Base-by-base conservation (phyloP, 768 basidiomycete species). In the Butyriboletus loyo region DNA sequence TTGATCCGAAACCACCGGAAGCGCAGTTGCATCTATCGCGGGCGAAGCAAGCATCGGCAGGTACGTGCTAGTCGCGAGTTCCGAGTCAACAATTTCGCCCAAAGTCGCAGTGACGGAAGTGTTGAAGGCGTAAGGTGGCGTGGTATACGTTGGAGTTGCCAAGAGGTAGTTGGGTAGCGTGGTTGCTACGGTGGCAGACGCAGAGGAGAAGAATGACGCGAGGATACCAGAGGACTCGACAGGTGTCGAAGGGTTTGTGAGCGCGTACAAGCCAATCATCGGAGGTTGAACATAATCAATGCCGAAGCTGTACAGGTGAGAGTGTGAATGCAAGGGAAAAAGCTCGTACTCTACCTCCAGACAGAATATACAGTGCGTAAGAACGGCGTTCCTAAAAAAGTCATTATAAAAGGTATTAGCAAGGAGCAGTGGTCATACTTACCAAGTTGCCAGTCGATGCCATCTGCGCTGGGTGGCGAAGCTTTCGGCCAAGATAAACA, bases 381-480 rank as follows among this genome's bases (percentile, higher is more conserved):
- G 65, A 91, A 91, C 0, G 85, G 76, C 1, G 79, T 66, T 21
- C 86, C 86, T 85, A 49, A 5, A 21, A 2, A 55, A 40, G 22
- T 30, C 7, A 25, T 60, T 19, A 21, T 28, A 36, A 32, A 49
- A 39, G 1, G 9, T 5, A 13, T 32, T 21, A 9, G 30, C 7
- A 17, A 11, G 32, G 14, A 40, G 3, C 1, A 28, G 13, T 15
- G 10, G 4, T 11, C 17, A 7, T n/a, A 53, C 68, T 25, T 57
- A 85, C 87, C 88, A 44, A 92, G 74, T 66, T 90, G 87, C 89
- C 89, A 92, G 61, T 92, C 89, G 47, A 92, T 77, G 14, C 87
- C 89, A 66, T 90, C 85, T 14, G 83, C 56, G 52, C 76, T 85
- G 0, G 87, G 89, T 8, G 82, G 75, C 19, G 73, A 68, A 5